Base-by-base conservation (phyloP, 2,329 filamentous ascomycete genomes). In the Dothidotthia symphoricarpi region DNA sequence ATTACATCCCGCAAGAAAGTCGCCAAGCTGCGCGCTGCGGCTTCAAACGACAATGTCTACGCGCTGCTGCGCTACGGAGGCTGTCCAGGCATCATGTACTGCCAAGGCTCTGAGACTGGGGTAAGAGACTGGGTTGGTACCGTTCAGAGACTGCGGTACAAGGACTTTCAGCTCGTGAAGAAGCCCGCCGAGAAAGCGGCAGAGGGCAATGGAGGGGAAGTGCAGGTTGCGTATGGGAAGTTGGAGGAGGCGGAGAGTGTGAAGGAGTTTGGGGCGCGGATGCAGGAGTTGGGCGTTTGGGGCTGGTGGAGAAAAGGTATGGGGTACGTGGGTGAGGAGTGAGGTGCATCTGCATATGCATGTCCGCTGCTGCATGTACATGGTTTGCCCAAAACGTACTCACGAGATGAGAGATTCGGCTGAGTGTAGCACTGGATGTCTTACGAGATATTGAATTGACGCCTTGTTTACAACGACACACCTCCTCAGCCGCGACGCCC, bases 1-100 rank as follows among this genome's bases (percentile, higher is more conserved):
- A 88, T 90, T 57, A 89, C 85, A 3, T 88, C 83, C 0, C 82
- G 85, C 48, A 88, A 88, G 61, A 90, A 90, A 59, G 75, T 83
- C 29, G 69, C 73, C 16, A 73, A 73, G 39, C 73, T 90, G 15
- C 78, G 74, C 34, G 83, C 85, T 62, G 80, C 82, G 2, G 81
- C 83, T 6, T 73, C 77, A 22, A 71, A 76, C 31, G 71, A 78
- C 49, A 69, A 80, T 39, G 76, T 82, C 34, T 83, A 78, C 48
- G 78, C 84, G 1, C 69, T 89, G 3, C 69, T 88, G 1, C 77
- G 85, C 16, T 81, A 76, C 45, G 84, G 85, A 9, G 80, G 81
- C 2, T 77, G 76, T 16, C 86, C 86, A 0, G 86, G 86, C 2
- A 81, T 90, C 50, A 89, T 90, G 85, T 87, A 88, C 57, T 85